A percentile compares a stretch with the other conserved stretches of the same genome.
These are phyloP conservation scores for Naegleria lovaniensis DNA, from an alignment of 208 protist genomes.

Conservation along the genomic window DNA sequence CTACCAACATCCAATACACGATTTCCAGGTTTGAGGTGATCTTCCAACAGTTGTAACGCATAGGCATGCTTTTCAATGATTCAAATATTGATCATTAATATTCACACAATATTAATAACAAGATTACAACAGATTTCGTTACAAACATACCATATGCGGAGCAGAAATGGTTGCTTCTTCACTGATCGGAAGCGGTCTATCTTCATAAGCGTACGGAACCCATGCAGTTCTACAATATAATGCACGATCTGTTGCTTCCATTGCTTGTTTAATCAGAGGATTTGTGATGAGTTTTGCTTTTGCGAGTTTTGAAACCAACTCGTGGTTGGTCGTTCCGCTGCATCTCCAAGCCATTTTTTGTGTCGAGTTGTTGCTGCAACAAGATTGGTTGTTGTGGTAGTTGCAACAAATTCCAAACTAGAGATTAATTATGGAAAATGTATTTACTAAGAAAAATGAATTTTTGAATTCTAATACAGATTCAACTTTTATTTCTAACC, in stretches of 20 bases:
- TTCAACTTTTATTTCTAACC: too few species aligned
- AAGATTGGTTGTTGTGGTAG: too few species aligned
- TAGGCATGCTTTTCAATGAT: slow-evolving; percentile 54
- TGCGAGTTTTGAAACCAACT: slow-evolving; percentile 56
- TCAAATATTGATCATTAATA: too few species aligned
- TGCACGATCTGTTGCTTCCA: slow-evolving; percentile 62
- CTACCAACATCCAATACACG: slow-evolving; percentile 68
- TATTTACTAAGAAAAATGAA: too few species aligned
- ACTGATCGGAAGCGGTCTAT: slow-evolving; percentile 66
- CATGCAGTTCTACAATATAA: neutral
- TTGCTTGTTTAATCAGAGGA: slow-evolving; percentile 50
- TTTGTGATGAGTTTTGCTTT: slow-evolving; percentile 53
- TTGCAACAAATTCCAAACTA: too few species aligned
- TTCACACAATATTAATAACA: too few species aligned
- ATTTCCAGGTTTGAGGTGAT: slow-evolving; percentile 43
- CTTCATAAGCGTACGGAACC: slow-evolving; percentile 51
- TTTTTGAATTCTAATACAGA: too few species aligned
- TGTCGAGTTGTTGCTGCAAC: too few species aligned
- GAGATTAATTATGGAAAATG: too few species aligned
- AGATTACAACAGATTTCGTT: too few species aligned
- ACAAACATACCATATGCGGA: slow-evolving; percentile 60
- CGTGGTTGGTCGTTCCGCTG: slow-evolving; percentile 49
- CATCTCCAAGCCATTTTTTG: slow-evolving; percentile 18
- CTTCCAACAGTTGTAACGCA: slow-evolving; percentile 61
- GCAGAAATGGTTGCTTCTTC: slow-evolving; percentile 72